These are phyloP conservation scores for Penicillium sp. DNA, from an alignment of 2,329 filamentous ascomycete species.

Conservation along the genomic window DNA sequence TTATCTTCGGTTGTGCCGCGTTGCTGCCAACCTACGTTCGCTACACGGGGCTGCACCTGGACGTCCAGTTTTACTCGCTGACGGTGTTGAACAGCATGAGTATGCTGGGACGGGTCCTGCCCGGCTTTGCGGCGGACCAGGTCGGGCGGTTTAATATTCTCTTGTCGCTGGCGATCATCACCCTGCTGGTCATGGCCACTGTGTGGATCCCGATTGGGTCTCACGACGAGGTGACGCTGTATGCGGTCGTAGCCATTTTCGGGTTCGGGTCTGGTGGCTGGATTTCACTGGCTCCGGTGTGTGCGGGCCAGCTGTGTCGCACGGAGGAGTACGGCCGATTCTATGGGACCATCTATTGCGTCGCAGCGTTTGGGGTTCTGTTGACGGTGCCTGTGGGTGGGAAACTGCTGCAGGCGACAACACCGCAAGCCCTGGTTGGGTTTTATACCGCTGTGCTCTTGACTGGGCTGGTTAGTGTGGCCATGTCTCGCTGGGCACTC, in stretches of 20 bases:
- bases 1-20: constrained; percentile 49
- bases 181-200: constrained; percentile 42
- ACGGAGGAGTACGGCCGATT: constrained; percentile 50
- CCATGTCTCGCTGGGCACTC: constrained; percentile 37
- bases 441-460: constrained; percentile 47
- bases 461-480: constrained; percentile 31
- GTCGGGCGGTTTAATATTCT: constrained; percentile 50
- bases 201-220: constrained; percentile 49
- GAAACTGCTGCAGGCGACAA: constrained; percentile 47
- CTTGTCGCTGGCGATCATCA: constrained; percentile 35
- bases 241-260: constrained; percentile 48
- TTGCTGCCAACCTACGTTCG: constrained; percentile 48
- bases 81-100: constrained; percentile 47
- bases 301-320: constrained; percentile 48
- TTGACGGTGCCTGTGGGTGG: constrained; percentile 49
- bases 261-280: constrained; percentile 52
- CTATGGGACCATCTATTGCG: constrained; percentile 49
- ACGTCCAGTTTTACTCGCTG: constrained; percentile 47
- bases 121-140: constrained; percentile 45
- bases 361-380: constrained; percentile 48
- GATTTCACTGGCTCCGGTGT: constrained; percentile 47
- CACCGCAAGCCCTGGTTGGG: constrained; percentile 45
- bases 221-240: constrained; percentile 40
- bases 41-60: constrained; percentile 37
- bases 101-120: constrained; percentile 45